These are phyloP conservation scores for Cystofilobasidium bisporidii DNA, from an alignment of 768 basidiomycete species.

Conservation along the genomic window DNA sequence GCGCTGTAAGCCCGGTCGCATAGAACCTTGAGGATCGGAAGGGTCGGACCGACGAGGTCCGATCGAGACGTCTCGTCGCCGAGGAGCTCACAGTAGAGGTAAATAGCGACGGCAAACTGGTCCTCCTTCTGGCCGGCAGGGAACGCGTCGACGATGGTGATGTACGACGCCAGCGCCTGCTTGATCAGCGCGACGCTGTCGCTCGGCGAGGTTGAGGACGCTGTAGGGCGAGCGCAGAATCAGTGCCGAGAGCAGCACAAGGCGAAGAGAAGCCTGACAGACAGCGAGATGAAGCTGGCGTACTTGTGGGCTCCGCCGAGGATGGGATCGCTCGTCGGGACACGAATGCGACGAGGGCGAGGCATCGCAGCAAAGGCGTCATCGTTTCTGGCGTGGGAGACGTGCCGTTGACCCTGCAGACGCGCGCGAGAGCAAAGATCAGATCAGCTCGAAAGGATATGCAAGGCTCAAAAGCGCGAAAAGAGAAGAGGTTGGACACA, in stretches of 20 bases:
- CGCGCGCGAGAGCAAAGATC: background rate
- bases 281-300: conserved; percentile 26
- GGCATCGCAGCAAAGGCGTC: conserved; percentile 52
- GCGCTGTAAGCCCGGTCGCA: conserved; percentile 44
- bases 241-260: too few relatives aligned
- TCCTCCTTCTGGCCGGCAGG: conserved; percentile 19
- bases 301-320: conserved; percentile 7
- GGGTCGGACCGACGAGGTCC: conserved; percentile 68
- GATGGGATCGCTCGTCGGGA: conserved; percentile 61
- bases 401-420: background rate
- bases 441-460: background rate
- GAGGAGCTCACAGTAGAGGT: conserved; percentile 53
- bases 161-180: conserved; percentile 21
- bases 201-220: background rate
- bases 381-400: background rate
- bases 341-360: conserved; percentile 72
- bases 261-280: conserved; percentile 30
- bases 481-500: background rate
- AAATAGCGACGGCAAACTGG: conserved; percentile 22
- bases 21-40: conserved; percentile 68
- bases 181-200: conserved; percentile 19
- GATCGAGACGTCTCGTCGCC: conserved; percentile 73
- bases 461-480: background rate
- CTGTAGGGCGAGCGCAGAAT: background rate
- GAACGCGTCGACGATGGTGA: conserved; percentile 24